A percentile compares a stretch with the other conserved stretches of the same genome.
Evolutionary conservation across 148 eudicot genomes (phyloP).

Genomic region (Vaccinium macrocarpon): DNA sequence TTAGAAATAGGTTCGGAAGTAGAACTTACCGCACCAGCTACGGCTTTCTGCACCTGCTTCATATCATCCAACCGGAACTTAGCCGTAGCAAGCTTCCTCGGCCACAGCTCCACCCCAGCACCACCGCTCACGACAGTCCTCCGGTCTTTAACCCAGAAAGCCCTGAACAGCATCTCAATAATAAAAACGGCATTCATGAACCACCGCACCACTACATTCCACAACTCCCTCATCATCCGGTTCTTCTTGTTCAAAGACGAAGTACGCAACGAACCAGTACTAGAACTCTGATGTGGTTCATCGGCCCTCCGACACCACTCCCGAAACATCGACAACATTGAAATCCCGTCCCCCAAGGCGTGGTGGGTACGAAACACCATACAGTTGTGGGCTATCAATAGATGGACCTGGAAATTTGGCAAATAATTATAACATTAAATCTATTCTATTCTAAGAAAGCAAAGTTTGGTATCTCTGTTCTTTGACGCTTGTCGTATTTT

Average conservation of each 20-base stretch:
- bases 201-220: constrained; percentile 31
- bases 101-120: constrained; percentile 80
- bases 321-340: constrained; percentile 61
- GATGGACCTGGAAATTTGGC: constrained; percentile 30
- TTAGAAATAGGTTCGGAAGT: background rate
- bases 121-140: constrained; percentile 66
- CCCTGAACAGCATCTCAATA: constrained; percentile 40
- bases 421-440: too few species aligned
- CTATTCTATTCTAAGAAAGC: too few species aligned
- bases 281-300: constrained; percentile 28
- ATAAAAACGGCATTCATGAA: constrained; percentile 50
- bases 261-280: constrained; percentile 12
- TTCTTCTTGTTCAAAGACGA: constrained; percentile 20
- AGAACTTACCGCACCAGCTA: constrained; percentile 49
- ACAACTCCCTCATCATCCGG: constrained; percentile 4
- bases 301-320: constrained; percentile 34
- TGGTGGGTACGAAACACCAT: constrained; percentile 63
- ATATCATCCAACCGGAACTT: constrained; percentile 62
- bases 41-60: constrained; percentile 53
- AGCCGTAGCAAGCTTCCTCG: constrained; percentile 55
- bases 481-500: too few species aligned
- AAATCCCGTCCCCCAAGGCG: constrained; percentile 71
- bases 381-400: constrained; percentile 42
- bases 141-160: constrained; percentile 51
- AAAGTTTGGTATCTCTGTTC: too few species aligned